These are phyloP conservation scores for Magnolia officinalis DNA, from an alignment of 164 flowering plant species.

Conservation along the genomic window DNA sequence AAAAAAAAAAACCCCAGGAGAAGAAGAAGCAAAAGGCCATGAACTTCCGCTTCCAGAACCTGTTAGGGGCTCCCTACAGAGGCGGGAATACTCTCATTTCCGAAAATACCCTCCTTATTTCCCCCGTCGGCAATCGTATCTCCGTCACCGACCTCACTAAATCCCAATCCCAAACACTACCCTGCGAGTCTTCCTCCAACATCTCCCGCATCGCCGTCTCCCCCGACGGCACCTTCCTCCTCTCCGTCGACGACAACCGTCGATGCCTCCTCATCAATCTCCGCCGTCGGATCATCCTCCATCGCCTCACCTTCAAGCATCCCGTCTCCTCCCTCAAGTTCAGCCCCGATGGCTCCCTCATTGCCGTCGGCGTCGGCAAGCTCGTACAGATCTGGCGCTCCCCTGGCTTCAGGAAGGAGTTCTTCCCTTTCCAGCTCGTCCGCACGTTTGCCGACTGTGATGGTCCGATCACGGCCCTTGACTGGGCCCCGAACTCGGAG, in stretches of 20 bases:
- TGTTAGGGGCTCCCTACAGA: conserved; percentile 92
- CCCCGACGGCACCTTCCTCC: conserved; percentile 65
- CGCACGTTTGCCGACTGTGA: conserved; percentile 66
- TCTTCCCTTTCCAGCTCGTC: conserved; percentile 74
- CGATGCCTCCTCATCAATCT: conserved; percentile 75
- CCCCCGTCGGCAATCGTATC: conserved; percentile 85
- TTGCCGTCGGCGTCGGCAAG: conserved; percentile 79
- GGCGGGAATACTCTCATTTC: conserved; percentile 73
- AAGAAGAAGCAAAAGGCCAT: conserved; percentile 23
- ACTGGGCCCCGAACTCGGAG: conserved; percentile 74
- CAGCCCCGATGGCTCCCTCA: conserved; percentile 63
- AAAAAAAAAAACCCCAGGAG: not conserved
- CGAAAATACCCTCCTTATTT: conserved; percentile 55
- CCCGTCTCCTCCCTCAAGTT: conserved; percentile 57
- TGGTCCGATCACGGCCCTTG: conserved; percentile 54
- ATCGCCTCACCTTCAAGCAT: conserved; percentile 71
- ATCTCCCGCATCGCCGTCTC: conserved; percentile 75
- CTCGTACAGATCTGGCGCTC: conserved; percentile 82
- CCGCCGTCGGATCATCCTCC: conserved; percentile 64
- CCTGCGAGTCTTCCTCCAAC: conserved; percentile 66
- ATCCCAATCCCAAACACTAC: conserved; percentile 67
- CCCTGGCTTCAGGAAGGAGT: conserved; percentile 76
- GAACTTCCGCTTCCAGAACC: conserved; percentile 89
- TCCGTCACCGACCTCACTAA: conserved; percentile 79
- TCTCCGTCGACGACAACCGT: conserved; percentile 67